phyloP scores from a whole-genome alignment of 495 filamentous ascomycete species.

The Penicillium canescens region DNA sequence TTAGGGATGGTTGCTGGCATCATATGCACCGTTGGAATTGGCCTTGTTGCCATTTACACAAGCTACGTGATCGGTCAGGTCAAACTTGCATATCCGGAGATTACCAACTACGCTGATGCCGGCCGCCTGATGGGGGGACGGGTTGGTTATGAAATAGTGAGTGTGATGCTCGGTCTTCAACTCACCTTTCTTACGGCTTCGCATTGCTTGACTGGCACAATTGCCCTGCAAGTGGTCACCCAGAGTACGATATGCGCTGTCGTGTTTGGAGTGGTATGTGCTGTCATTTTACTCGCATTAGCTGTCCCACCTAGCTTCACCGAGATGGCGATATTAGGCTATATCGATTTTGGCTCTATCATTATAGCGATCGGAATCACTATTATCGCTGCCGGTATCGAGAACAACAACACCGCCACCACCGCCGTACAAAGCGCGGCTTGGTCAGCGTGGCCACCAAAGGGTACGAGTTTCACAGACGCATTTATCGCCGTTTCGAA shows the following conservation, averaged over 20 bases:
- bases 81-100: conserved; percentile 62
- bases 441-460: conserved; percentile 41
- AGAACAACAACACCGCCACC: conserved; percentile 27
- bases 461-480: conserved; percentile 30
- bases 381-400: conserved; percentile 62
- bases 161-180: conserved; percentile 58
- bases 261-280: conserved; percentile 61
- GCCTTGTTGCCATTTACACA: conserved; percentile 69
- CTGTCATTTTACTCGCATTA: conserved; percentile 58
- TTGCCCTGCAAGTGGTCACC: conserved; percentile 64
- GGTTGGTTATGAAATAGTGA: conserved; percentile 63
- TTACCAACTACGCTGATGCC: conserved; percentile 67
- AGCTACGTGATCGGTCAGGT: conserved; percentile 73
- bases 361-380: conserved; percentile 65
- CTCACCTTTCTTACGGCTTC: conserved; percentile 70
- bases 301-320: conserved; percentile 59
- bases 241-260: conserved; percentile 61
- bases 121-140: conserved; percentile 44
- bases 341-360: conserved; percentile 65
- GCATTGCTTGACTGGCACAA: conserved; percentile 70
- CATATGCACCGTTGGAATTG: conserved; percentile 56
- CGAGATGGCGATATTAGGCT: conserved; percentile 59
- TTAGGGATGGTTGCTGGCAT: conserved; percentile 61
- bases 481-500: conserved; percentile 65
- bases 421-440: conserved; percentile 35